Evolutionary conservation across 2,329 filamentous ascomycete species (phyloP).

Genomic region (Colletotrichum karsti): DNA sequence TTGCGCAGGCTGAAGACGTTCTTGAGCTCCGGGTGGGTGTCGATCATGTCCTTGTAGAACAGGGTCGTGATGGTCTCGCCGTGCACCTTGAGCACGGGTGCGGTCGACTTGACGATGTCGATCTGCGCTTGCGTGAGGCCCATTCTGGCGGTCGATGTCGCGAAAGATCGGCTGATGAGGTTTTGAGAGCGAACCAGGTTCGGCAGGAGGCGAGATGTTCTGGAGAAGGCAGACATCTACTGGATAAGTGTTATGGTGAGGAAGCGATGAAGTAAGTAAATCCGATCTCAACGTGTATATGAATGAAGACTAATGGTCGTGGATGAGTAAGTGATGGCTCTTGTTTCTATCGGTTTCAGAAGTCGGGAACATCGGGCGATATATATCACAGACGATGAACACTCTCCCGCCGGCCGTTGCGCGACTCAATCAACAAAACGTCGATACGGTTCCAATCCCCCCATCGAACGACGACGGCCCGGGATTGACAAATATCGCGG

Average conservation of each 20-base stretch:
- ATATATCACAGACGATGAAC: not conserved
- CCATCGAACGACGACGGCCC: not conserved
- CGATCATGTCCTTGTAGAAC: conserved; percentile 77
- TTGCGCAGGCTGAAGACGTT: conserved; percentile 77
- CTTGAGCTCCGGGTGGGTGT: conserved; percentile 69
- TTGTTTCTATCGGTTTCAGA: not conserved
- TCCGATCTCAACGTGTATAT: too few species aligned
- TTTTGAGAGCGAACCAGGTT: not conserved
- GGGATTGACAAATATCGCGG: conserved; percentile 17
- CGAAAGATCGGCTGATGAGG: not conserved
- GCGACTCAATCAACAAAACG: not conserved
- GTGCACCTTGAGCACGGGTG: conserved; percentile 74
- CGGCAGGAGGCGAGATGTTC: not conserved
- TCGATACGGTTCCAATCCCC: not conserved
- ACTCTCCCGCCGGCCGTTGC: not conserved
- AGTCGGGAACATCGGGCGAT: not conserved
- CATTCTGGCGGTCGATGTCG: conserved; percentile 39
- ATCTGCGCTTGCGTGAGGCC: conserved; percentile 71
- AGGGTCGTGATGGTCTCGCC: conserved; percentile 74
- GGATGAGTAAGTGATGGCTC: not conserved
- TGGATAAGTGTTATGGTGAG: not conserved
- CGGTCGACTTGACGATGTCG: conserved; percentile 79
- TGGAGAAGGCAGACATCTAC: conserved; percentile 2
- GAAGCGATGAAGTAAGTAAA: not conserved
- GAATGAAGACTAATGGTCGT: not conserved